Base-by-base conservation (phyloP, 768 basidiomycete species). In the Megacollybia marginata region DNA sequence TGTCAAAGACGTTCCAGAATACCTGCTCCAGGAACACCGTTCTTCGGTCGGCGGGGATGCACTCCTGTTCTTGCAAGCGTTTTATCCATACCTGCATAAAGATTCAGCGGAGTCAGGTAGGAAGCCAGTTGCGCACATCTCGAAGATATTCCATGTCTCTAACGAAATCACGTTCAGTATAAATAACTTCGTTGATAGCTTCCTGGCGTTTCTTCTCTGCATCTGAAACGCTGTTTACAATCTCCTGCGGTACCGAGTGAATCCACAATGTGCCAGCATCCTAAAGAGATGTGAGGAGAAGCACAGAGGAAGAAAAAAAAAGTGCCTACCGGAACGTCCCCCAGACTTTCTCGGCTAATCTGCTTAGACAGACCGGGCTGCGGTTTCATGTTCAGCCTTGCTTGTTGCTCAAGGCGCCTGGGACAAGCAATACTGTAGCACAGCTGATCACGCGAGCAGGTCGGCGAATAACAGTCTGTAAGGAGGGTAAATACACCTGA, bases 371-470 rank as follows among this genome's bases (percentile, higher is more conserved):
- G 71, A 9, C 89, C 93, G 15, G 90, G 89, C 62, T 92, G 82
- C 15, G 88, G 89, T 65, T 93, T 92, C 85, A 97, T 88, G 68
- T 97, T 95, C 65, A 95, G 62, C 52, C 92, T 71, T 34, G 93
- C 85, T 63, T 96, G 95, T 65, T 98, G 96, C 67, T 98, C 95
- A 52, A 96, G 66, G 52, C 96, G 69, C 46, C 96, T 69, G 1
- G 96, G 96, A 62, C 96, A 99, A 23, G 92, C 93, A 55, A 97
- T 98, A 55, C 88, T 92, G 65, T 99, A 98, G 68, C 96, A 99
- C n/a, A 98, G 69, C 52, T 80, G 83, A 62, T 97, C 94, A 47
- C 89, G 75, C 33, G 90, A 88, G 68, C 96, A 98, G 31, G 96
- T 99, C 15, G 96, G 92, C 10, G 93, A 96, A 69, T 98, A 98